A percentile compares a stretch with the other conserved stretches of the same genome.
phyloP scores from a whole-genome alignment of 306 rosid species.

The Cyamopsis tetragonoloba region DNA sequence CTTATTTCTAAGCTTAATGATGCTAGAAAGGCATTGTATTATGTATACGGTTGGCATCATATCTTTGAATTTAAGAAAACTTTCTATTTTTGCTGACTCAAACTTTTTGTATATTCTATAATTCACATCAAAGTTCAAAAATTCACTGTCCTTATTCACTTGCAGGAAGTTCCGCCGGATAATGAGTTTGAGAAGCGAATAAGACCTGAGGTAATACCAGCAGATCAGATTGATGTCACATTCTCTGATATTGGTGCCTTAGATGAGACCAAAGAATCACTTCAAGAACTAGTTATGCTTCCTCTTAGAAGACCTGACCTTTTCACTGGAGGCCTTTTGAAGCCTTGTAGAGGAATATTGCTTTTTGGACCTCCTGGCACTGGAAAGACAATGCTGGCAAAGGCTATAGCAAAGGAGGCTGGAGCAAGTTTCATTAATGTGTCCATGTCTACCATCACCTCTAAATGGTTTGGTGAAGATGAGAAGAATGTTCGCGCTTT shows the following conservation, averaged over 20 bases:
- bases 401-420: slow-evolving; percentile 95
- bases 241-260: slow-evolving; percentile 90
- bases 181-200: slow-evolving; percentile 95
- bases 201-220: slow-evolving; percentile 93
- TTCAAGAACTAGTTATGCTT: slow-evolving; percentile 97
- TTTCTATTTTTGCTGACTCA: not conserved
- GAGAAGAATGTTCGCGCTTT: slow-evolving; percentile 96
- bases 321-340: slow-evolving; percentile 87
- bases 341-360: slow-evolving; percentile 94
- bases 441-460: slow-evolving; percentile 96
- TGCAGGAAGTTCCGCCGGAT: slow-evolving; percentile 76
- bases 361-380: slow-evolving; percentile 96
- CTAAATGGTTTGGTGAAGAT: slow-evolving; percentile 99
- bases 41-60: not conserved
- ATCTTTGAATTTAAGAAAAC: not conserved
- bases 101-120: not conserved
- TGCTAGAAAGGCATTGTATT: not conserved
- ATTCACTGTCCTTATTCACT: not conserved
- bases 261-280: slow-evolving; percentile 86
- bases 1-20: not conserved
- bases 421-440: slow-evolving; percentile 98
- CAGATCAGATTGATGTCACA: slow-evolving; percentile 68
- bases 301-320: slow-evolving; percentile 93
- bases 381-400: slow-evolving; percentile 97
- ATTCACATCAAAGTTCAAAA: slow-evolving; percentile 13